Evolutionary conservation across 148 eudicot genomes (phyloP).

Genomic region (Nepenthes gracilis): DNA sequence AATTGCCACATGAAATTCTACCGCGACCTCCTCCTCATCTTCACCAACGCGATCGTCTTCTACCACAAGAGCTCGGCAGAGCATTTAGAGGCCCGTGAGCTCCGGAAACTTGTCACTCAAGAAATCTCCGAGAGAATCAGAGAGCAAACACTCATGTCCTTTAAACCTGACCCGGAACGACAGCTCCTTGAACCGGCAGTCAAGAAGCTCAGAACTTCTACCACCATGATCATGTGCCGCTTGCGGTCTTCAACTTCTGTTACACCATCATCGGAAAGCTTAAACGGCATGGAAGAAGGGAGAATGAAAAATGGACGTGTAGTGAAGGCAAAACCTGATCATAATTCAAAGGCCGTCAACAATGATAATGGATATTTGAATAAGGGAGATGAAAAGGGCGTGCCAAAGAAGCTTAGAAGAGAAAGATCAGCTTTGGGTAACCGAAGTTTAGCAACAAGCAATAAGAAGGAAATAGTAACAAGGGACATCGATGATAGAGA

Average conservation of each 20-base stretch:
- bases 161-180: conserved; percentile 14
- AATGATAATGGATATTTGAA: not conserved
- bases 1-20: conserved; percentile 25
- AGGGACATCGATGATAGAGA: conserved; percentile 14
- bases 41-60: conserved; percentile 41
- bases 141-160: conserved; percentile 3
- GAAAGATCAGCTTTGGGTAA: conserved; percentile 17
- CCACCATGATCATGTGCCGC: conserved; percentile 32
- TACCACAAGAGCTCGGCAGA: conserved; percentile 32
- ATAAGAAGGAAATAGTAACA: conserved; percentile 4
- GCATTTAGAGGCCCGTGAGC: conserved; percentile 26
- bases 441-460: conserved; percentile 12
- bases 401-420: conserved; percentile 13
- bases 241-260: conserved; percentile 11
- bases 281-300: conserved; percentile 9
- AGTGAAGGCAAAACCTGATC: conserved; percentile 9
- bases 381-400: conserved; percentile 4
- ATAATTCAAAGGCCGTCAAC: conserved; percentile 6
- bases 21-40: conserved; percentile 41
- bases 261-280: conserved; percentile 9
- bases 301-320: conserved; percentile 6
- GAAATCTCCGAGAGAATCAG: conserved; percentile 12
- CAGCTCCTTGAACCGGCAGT: conserved; percentile 17
- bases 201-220: conserved; percentile 19
- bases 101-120: conserved; percentile 20